These are phyloP conservation scores for Suillus sp. DNA, from an alignment of 768 basidiomycete species.

Conservation along the genomic window DNA sequence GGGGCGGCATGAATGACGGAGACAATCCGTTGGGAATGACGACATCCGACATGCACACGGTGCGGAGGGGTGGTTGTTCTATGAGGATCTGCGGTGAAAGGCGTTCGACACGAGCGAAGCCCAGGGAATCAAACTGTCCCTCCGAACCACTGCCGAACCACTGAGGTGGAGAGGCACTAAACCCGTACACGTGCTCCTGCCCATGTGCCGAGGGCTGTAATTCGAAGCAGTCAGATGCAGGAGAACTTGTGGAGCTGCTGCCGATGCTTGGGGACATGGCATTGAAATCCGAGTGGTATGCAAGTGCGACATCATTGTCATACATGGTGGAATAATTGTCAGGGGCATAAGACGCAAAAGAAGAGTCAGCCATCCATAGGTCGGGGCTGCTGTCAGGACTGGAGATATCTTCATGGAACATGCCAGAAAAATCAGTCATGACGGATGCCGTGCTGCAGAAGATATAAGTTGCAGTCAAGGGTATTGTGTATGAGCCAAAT, in stretches of 20 bases:
- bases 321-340: slow-evolving; percentile 3
- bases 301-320: not conserved
- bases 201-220: slow-evolving; percentile 3
- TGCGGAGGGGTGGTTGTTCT: slow-evolving; percentile 17
- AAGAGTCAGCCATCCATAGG: slow-evolving; percentile 3
- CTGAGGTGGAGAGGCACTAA: not conserved
- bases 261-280: slow-evolving; percentile 2
- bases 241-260: slow-evolving; percentile 1
- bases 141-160: not conserved
- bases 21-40: slow-evolving; percentile 3
- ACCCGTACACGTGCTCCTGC: not conserved
- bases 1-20: too few species aligned
- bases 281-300: slow-evolving; percentile 13
- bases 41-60: slow-evolving; percentile 30
- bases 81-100: not conserved
- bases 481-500: not conserved
- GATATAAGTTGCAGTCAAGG: not conserved
- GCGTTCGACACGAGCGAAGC: not conserved
- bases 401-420: not conserved
- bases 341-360: slow-evolving; percentile 5
- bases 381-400: not conserved
- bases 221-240: slow-evolving; percentile 8
- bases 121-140: not conserved
- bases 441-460: not conserved
- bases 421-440: not conserved